These are phyloP conservation scores for Arachnomyces sp. DNA, from an alignment of 2,329 filamentous ascomycete genomes.

Conservation along the genomic window DNA sequence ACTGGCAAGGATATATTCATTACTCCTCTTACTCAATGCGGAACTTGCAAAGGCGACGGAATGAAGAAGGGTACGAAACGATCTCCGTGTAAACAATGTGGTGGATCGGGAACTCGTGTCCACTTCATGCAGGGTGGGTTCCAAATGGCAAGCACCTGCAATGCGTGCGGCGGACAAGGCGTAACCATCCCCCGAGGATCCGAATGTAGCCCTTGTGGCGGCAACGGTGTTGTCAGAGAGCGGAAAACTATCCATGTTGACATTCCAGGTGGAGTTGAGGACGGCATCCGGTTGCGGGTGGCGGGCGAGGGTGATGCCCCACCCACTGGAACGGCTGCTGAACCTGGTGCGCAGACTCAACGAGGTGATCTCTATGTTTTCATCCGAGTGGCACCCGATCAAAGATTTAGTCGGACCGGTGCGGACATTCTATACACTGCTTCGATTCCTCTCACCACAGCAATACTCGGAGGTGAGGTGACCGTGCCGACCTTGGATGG, in stretches of 20 bases:
- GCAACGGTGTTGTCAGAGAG: conserved; percentile 77
- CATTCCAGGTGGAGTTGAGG: conserved; percentile 91
- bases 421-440: conserved; percentile 91
- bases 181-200: conserved; percentile 67
- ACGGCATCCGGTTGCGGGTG: conserved; percentile 86
- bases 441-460: conserved; percentile 83
- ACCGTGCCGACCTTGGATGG: conserved; percentile 84
- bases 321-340: conserved; percentile 61
- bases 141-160: conserved; percentile 89
- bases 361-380: conserved; percentile 87
- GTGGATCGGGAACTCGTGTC: conserved; percentile 77
- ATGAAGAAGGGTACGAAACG: conserved; percentile 73
- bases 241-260: conserved; percentile 78
- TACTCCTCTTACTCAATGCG: conserved; percentile 71
- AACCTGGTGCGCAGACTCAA: conserved; percentile 56
- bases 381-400: conserved; percentile 80
- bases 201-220: conserved; percentile 72
- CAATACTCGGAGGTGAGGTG: conserved; percentile 83
- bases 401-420: conserved; percentile 79
- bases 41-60: conserved; percentile 74
- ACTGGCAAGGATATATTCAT: conserved; percentile 81
- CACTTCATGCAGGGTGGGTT: conserved; percentile 90
- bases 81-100: conserved; percentile 68
- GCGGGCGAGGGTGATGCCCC: conserved; percentile 83
- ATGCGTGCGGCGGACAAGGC: conserved; percentile 71